These are phyloP conservation scores for Macrophomina pseudophaseolina DNA, from an alignment of 2,329 filamentous ascomycete genomes.

Conservation along the genomic window DNA sequence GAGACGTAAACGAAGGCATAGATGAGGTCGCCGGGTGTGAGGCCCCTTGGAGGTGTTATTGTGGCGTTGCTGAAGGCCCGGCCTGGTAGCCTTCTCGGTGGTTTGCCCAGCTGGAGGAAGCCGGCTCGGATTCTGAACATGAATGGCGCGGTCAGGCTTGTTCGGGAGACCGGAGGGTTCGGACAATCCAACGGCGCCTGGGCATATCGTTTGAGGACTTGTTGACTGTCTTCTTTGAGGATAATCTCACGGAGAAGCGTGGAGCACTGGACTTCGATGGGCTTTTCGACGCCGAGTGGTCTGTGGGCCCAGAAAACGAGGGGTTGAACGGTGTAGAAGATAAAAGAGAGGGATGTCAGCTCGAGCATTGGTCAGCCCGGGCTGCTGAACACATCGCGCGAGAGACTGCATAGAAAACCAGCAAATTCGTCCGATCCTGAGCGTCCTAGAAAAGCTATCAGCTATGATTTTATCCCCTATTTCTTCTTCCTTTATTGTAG, in stretches of 20 bases:
- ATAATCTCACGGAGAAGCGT: slow-evolving; percentile 5
- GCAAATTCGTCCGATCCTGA: slow-evolving; percentile 28
- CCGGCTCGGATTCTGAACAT: not conserved
- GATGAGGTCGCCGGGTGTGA: not conserved
- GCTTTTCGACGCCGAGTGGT: slow-evolving; percentile 38
- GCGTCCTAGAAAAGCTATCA: slow-evolving; percentile 28
- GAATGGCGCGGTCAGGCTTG: not conserved
- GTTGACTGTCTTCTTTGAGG: not conserved
- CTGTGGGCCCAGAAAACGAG: slow-evolving; percentile 47
- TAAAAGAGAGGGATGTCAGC: slow-evolving; percentile 44
- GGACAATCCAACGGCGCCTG: slow-evolving; percentile 29
- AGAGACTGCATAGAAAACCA: slow-evolving; percentile 29
- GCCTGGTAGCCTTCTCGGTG: not conserved
- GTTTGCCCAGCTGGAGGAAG: not conserved
- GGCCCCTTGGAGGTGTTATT: not conserved
- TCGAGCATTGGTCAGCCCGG: slow-evolving; percentile 45
- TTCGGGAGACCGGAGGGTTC: not conserved
- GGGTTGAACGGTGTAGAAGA: slow-evolving; percentile 42
- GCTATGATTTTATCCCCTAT: slow-evolving; percentile 30
- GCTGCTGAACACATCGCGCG: slow-evolving; percentile 32
- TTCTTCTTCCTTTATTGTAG: slow-evolving; percentile 34
- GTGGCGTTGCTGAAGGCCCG: not conserved
- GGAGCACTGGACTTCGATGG: slow-evolving; percentile 22
- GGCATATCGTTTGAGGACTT: slow-evolving; percentile 8
- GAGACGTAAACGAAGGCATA: slow-evolving; percentile 1